These are phyloP conservation scores for Cyamopsis tetragonoloba DNA, from an alignment of 306 rosid genomes.

Conservation along the genomic window DNA sequence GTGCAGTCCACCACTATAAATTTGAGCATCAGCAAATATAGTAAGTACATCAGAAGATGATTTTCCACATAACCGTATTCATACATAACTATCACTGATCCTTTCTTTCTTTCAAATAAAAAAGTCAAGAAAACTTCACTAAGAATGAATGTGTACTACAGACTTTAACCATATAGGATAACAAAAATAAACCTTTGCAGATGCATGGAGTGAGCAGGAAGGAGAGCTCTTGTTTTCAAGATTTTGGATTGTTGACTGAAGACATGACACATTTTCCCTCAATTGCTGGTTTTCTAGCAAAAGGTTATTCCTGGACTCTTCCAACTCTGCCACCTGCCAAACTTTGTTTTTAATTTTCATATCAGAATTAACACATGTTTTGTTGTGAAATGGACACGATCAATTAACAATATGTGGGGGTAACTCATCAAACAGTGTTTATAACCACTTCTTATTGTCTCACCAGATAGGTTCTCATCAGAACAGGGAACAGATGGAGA, in stretches of 20 bases:
- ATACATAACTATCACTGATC: background rate
- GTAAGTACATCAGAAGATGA: background rate
- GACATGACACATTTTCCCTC: conserved; percentile 49
- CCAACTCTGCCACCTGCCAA: conserved; percentile 87
- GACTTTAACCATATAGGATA: conserved; percentile 15
- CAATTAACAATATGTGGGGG: conserved; percentile 28
- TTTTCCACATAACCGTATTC: background rate
- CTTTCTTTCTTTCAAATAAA: conserved; percentile 3
- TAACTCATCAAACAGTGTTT: conserved; percentile 12
- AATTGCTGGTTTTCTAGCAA: conserved; percentile 64
- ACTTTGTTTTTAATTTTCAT: conserved; percentile 79
- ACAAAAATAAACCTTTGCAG: conserved; percentile 54
- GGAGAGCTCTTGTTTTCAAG: conserved; percentile 46
- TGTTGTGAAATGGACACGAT: conserved; percentile 30
- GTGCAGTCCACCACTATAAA: background rate
- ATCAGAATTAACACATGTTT: conserved; percentile 64
- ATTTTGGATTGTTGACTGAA: conserved; percentile 61
- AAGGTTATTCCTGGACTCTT: conserved; percentile 51
- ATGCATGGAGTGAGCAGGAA: conserved; percentile 34
- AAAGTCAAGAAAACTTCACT: background rate
- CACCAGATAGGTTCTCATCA: conserved; percentile 11
- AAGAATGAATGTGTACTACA: background rate
- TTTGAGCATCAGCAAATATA: background rate
- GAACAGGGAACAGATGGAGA: background rate
- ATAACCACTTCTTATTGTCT: background rate